Evolutionary conservation across 441 rosid species (phyloP), one percentile per base, ranked within the genome.

Genomic region (Populus hybrid): DNA sequence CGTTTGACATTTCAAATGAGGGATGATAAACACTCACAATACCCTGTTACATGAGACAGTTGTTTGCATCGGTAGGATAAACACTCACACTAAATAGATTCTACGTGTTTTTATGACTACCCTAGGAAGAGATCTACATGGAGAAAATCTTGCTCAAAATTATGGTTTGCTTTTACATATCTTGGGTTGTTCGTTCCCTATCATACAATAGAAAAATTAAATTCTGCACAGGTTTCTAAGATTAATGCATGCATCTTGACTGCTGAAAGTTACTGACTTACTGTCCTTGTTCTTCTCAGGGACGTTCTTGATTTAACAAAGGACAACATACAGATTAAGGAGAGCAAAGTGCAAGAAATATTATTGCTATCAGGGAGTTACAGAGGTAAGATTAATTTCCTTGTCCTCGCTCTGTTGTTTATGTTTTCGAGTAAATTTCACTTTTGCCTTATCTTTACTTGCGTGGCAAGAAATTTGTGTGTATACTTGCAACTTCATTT

Each of bases 41-140:
- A 67, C 53, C n/a, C 72, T 70, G 69, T 26, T 59, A 4, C 70
- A 14, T 77, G 69, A 12, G 20, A 12, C n/a, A 42, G 42, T n/a
- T 9, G 64, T 9, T 35, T 50, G 59, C 35, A 21, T 65, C 67
- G 28, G 28, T 94, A 10, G n/a, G n/a, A n/a, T n/a, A n/a, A n/a
- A n/a, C n/a, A n/a, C n/a, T n/a, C n/a, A n/a, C n/a, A n/a, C n/a
- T n/a, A n/a, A n/a, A n/a, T n/a, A n/a, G n/a, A n/a, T n/a, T n/a
- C n/a, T n/a, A n/a, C n/a, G n/a, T n/a, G n/a, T n/a, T n/a, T n/a
- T n/a, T n/a, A n/a, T n/a, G n/a, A n/a, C n/a, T n/a, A n/a, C n/a
- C n/a, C n/a, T n/a, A n/a, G n/a, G n/a, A n/a, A n/a, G 97, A 93
- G 84, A 92, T 95, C 80, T 95, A 95, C 85, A 90, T 95, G 98